These are phyloP conservation scores for Emmonsia crescens DNA, from an alignment of 2,329 filamentous ascomycete species.

Conservation along the genomic window DNA sequence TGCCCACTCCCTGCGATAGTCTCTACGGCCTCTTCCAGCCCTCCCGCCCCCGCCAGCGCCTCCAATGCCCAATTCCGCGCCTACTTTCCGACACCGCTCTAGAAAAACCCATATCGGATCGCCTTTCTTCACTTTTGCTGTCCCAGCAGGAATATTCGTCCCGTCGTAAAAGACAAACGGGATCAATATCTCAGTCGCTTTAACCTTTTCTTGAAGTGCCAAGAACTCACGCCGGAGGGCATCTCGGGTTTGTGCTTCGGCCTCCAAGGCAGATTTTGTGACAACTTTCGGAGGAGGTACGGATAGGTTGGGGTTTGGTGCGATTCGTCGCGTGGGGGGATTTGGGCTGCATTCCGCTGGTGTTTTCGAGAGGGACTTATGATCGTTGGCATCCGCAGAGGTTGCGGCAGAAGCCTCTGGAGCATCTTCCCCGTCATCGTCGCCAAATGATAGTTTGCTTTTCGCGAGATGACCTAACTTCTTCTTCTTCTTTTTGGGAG, in stretches of 20 bases:
- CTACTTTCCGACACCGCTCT: constrained; percentile 82
- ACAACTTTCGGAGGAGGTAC: constrained; percentile 56
- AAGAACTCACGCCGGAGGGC: constrained; percentile 69
- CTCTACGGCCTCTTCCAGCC: constrained; percentile 34
- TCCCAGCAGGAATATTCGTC: constrained; percentile 74
- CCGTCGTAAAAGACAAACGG: constrained; percentile 98
- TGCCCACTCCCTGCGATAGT: constrained; percentile 73
- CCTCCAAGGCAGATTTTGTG: constrained; percentile 65
- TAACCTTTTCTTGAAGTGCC: constrained; percentile 71
- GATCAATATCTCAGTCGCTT: constrained; percentile 76
- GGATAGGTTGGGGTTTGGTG: constrained; percentile 33
- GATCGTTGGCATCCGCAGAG: constrained; percentile 24
- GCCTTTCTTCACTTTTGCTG: constrained; percentile 81
- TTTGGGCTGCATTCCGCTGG: constrained; percentile 23
- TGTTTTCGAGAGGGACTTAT: constrained; percentile 28
- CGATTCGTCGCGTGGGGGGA: constrained; percentile 25
- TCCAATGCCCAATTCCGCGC: constrained; percentile 68
- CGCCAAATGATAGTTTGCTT: constrained; percentile 49
- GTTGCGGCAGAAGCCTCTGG: constrained; percentile 33
- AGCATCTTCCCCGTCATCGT: constrained; percentile 55
- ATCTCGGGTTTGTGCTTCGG: constrained; percentile 69
- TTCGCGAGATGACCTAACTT: constrained; percentile 43
- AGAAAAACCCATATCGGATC: constrained; percentile 89
- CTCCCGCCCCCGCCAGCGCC: constrained; percentile 40
- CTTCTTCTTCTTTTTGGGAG: constrained; percentile 48